Base-by-base conservation (phyloP, 129 eudicot species). In the Tagetes patula region DNA sequence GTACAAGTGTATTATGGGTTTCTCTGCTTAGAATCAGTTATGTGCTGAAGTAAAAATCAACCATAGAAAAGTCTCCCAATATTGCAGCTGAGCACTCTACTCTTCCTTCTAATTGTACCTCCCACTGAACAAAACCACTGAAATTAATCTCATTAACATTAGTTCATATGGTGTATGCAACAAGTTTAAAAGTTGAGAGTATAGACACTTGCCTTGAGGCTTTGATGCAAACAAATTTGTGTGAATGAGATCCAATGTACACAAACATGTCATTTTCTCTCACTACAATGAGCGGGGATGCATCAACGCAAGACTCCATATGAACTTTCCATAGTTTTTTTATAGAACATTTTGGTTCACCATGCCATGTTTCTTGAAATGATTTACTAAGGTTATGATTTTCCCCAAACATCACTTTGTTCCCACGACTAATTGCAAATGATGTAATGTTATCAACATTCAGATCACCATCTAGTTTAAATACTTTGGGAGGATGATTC, bases 261-360 rank as follows among this genome's bases (percentile, higher is more conserved):
- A 94, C 72, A 70, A 62, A 88, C 38, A 85, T 69, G 33, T 86
- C 84, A 11, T 76, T 72, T 70, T 78, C 96, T 72, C 81, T 86
- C 56, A 58, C 80, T 61, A 90, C 89, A 79, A 94, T 47, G 45
- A 94, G 89, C 27, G 96, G 98, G 27, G 98, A 94, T 13, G 98
- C 98, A 86, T 94, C 98, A 82, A 94, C 91, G 39, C 98, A 94
- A 78, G 98, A 90, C 58, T 77, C 87, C 87, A 90, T 69, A 75
- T 86, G 63, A 56, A 90, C 96, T 76, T 81, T 90, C 98, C 98
- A 94, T 9, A 81, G 34, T 71, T 84, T 71, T 62, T 64, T 87
- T 79, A 94, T 47, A 66, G 70, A 79, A 55, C 71, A 82, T 59
- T 62, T 76, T 65, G 73, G 72, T 13, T 86, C 79, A 65, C 79